Evolutionary conservation across 495 filamentous ascomycete genomes (phyloP).

Genomic region (Neurospora hispaniola): DNA sequence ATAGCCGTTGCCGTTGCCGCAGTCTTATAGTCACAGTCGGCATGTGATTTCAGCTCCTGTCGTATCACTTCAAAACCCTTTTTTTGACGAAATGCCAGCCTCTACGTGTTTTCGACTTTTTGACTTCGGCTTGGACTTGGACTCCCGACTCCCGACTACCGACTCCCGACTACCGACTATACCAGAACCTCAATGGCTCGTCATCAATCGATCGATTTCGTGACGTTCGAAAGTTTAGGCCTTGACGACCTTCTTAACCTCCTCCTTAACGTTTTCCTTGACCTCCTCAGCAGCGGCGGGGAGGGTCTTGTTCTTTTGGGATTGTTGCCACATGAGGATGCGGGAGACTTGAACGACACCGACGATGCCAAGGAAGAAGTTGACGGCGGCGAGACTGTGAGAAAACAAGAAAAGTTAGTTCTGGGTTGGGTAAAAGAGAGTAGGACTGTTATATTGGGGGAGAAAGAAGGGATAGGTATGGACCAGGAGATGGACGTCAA

Average conservation of each 20-base stretch:
- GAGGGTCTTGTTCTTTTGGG: constrained; percentile 48
- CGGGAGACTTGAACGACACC: constrained; percentile 72
- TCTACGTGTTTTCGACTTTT: neutral
- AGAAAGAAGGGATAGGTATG: neutral
- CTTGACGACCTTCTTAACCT: constrained; percentile 26
- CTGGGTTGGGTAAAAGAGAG: neutral
- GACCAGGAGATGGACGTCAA: neutral
- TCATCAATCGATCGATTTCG: neutral
- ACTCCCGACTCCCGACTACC: neutral
- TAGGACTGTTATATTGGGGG: neutral
- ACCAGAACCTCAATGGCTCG: neutral
- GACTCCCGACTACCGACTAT: neutral
- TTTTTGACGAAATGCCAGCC: neutral
- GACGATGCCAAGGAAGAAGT: constrained; percentile 92
- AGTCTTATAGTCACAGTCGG: neutral
- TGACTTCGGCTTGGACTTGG: neutral
- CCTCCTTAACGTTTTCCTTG: constrained; percentile 36
- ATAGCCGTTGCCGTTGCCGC: neutral
- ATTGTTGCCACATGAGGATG: constrained; percentile 57
- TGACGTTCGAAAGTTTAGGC: neutral
- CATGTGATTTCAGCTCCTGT: neutral
- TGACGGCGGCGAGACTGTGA: constrained; percentile 79
- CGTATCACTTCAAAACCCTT: neutral
- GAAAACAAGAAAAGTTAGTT: neutral
- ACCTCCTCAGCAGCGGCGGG: constrained; percentile 36